phyloP scores from a whole-genome alignment of 495 filamentous ascomycete genomes.

The Xanthoparmelia taractica region DNA sequence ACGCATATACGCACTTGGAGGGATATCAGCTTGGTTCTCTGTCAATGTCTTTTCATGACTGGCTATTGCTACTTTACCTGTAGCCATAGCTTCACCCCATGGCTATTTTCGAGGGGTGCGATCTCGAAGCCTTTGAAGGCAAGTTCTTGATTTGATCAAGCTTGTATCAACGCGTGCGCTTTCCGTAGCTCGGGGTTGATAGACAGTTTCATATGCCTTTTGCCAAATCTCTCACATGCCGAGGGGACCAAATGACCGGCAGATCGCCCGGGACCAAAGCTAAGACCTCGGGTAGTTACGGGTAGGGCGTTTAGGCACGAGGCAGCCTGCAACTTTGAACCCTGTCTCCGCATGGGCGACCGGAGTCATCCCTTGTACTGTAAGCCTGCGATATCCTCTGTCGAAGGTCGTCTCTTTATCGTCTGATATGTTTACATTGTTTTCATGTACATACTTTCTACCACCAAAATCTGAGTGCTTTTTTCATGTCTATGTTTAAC shows the following conservation, averaged over 20 bases:
- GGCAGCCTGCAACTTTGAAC: constrained; percentile 10
- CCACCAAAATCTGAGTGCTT: neutral
- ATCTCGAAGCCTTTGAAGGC: neutral
- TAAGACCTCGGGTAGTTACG: neutral
- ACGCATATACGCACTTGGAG: constrained; percentile 79
- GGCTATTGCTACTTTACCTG: constrained; percentile 2
- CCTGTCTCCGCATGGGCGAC: neutral
- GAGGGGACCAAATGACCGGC: neutral
- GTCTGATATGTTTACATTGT: neutral
- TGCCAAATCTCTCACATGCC: neutral
- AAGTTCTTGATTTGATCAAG: neutral
- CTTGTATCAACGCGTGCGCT: neutral
- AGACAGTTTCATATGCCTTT: neutral
- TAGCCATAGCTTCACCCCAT: constrained; percentile 14
- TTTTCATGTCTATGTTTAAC: neutral
- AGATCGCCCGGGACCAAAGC: constrained; percentile 15
- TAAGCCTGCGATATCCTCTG: neutral
- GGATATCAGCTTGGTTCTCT: constrained; percentile 20
- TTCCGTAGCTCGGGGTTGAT: neutral
- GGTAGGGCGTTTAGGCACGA: constrained; percentile 14
- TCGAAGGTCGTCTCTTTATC: neutral
- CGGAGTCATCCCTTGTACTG: neutral
- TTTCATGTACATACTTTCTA: neutral
- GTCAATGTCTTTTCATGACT: neutral
- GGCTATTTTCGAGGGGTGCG: neutral